A percentile compares a stretch with the other conserved stretches of the same genome.
Evolutionary conservation across 2,329 filamentous ascomycete species (phyloP).

Genomic region (Colletotrichum orbiculare): DNA sequence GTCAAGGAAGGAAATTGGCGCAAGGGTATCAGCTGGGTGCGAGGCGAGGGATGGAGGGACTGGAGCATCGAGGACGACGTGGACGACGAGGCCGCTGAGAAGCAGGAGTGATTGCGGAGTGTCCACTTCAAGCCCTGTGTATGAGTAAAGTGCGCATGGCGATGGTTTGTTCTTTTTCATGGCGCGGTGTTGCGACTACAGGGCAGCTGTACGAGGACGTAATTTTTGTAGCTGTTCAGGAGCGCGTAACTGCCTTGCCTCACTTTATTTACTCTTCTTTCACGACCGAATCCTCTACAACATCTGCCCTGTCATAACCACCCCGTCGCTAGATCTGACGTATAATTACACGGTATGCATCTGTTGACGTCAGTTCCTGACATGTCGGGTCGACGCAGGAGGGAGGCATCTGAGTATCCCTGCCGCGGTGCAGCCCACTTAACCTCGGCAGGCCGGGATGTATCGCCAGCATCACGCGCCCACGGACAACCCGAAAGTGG

Average conservation of each 20-base stretch:
- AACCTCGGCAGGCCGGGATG: not conserved
- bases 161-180: conserved; percentile 12
- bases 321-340: too few species aligned
- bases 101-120: conserved; percentile 8
- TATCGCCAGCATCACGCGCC: not conserved
- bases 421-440: too few species aligned
- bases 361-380: too few species aligned
- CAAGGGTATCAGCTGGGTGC: conserved; percentile 78
- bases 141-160: not conserved
- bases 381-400: too few species aligned
- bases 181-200: conserved; percentile 13
- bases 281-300: not conserved
- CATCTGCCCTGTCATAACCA: too few species aligned
- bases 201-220: conserved; percentile 14
- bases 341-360: too few species aligned
- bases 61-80: conserved; percentile 66
- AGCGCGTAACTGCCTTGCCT: not conserved
- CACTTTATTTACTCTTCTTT: not conserved
- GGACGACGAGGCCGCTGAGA: conserved; percentile 49
- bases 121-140: not conserved
- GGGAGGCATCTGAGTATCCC: too few species aligned
- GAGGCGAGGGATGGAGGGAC: conserved; percentile 81
- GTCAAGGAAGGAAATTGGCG: conserved; percentile 75
- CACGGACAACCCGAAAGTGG: conserved; percentile 19
- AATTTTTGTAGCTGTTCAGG: conserved; percentile 13